Conservation (phyloP, 2,329 filamentous ascomycete species). For the Paecilomyces niveus region DNA sequence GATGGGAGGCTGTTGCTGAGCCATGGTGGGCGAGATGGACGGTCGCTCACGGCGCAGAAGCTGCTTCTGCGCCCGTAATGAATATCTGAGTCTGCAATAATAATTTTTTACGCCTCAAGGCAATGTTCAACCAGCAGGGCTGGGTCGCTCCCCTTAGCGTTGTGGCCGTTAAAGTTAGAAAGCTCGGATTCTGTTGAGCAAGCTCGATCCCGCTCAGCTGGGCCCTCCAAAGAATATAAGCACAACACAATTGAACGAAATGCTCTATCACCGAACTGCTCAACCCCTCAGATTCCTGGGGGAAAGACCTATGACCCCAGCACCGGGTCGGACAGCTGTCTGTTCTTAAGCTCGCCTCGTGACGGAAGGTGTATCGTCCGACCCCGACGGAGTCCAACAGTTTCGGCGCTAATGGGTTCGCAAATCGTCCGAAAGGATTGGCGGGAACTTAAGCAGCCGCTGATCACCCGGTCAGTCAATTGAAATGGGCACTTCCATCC, state of each 20-base stretch:
- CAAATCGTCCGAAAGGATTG: background rate
- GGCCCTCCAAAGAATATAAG: background rate
- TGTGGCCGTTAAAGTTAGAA: background rate
- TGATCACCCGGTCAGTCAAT: background rate
- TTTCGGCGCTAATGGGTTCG: background rate
- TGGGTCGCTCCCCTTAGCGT: background rate
- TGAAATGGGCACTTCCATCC: background rate
- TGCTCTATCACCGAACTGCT: background rate
- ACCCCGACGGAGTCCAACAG: background rate
- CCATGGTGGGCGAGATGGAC: background rate
- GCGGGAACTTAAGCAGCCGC: background rate
- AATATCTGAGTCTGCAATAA: background rate
- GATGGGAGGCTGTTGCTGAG: conserved; percentile 42
- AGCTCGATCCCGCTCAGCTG: background rate
- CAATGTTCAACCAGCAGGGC: no score
- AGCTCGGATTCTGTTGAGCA: background rate
- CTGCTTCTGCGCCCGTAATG: background rate
- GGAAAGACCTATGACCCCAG: background rate
- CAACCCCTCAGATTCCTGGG: background rate
- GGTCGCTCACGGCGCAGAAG: background rate
- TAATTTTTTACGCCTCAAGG: background rate
- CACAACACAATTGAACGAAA: background rate
- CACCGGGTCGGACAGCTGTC: background rate
- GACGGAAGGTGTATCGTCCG: background rate
- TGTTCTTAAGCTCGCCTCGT: background rate